Conservation (phyloP, 805 yeast species). For the Komagataella mondaviorum region DNA sequence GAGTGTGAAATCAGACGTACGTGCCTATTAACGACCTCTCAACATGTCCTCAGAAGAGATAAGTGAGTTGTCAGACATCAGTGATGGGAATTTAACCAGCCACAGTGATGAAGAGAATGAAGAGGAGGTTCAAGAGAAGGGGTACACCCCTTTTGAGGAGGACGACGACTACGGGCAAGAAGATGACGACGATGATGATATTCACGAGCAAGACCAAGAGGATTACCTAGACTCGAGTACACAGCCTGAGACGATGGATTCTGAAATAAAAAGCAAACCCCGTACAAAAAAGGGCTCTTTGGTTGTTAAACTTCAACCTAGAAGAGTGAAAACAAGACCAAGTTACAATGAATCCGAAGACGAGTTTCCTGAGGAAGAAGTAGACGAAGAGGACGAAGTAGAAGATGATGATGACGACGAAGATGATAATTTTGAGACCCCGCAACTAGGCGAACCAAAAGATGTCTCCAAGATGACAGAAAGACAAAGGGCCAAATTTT, state of each 20-base stretch:
- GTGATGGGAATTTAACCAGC: not conserved
- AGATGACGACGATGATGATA: conserved; percentile 10
- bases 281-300: conserved; percentile 5
- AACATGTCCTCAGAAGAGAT: not conserved
- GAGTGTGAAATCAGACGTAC: too few species aligned
- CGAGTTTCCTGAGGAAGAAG: conserved; percentile 5
- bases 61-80: not conserved
- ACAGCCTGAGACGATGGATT: not conserved
- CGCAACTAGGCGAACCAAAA: conserved; percentile 14
- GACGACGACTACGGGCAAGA: conserved; percentile 2
- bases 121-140: conserved; percentile 1
- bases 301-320: conserved; percentile 6
- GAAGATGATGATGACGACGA: conserved; percentile 10
- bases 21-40: not conserved
- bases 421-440: conserved; percentile 20
- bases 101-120: not conserved
- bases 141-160: not conserved
- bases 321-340: conserved; percentile 2
- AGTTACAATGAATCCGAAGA: conserved; percentile 2
- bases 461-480: conserved; percentile 41
- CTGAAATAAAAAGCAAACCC: not conserved
- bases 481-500: conserved; percentile 34
- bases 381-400: conserved; percentile 2
- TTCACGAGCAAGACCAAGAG: conserved; percentile 3
- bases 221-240: conserved; percentile 4